These are phyloP conservation scores for Aciculoconidium aculeatum DNA, from an alignment of 805 yeast species.

Conservation along the genomic window DNA sequence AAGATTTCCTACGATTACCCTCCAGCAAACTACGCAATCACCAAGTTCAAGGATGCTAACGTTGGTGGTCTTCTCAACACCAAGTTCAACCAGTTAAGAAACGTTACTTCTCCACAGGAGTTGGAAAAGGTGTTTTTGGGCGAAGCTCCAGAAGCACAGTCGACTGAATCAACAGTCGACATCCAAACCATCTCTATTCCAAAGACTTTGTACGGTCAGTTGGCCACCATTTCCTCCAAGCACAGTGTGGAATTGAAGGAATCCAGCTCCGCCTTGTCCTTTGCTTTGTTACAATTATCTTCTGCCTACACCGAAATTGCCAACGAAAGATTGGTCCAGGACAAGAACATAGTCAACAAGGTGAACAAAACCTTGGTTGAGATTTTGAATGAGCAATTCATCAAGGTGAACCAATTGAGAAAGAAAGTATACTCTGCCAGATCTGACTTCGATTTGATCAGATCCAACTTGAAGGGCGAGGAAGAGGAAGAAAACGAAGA, in stretches of 20 bases:
- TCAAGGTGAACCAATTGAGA: slow-evolving; percentile 54
- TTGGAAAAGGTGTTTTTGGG: slow-evolving; percentile 53
- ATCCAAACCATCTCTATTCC: slow-evolving; percentile 43
- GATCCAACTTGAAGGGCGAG: slow-evolving; percentile 43
- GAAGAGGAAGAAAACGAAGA: slow-evolving; percentile 46
- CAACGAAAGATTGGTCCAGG: slow-evolving; percentile 64
- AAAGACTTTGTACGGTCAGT: slow-evolving; percentile 69
- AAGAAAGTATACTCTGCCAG: slow-evolving; percentile 66
- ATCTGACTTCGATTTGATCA: slow-evolving; percentile 60
- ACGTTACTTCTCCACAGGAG: slow-evolving; percentile 61
- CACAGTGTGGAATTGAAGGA: slow-evolving; percentile 44
- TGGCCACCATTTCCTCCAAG: slow-evolving; percentile 49
- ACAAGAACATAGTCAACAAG: slow-evolving; percentile 51
- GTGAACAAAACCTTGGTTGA: slow-evolving; percentile 53
- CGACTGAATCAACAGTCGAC: slow-evolving; percentile 14
- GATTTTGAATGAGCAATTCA: slow-evolving; percentile 52
- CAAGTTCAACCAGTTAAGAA: slow-evolving; percentile 54
- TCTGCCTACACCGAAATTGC: slow-evolving; percentile 60
- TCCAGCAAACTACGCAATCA: slow-evolving; percentile 45
- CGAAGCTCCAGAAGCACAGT: slow-evolving; percentile 11
- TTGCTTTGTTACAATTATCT: slow-evolving; percentile 49
- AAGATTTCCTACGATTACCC: slow-evolving; percentile 80
- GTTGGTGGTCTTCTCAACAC: slow-evolving; percentile 52
- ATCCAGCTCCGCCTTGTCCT: slow-evolving; percentile 44
- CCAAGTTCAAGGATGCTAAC: slow-evolving; percentile 60